A percentile compares a stretch with the other conserved stretches of the same genome.
These are phyloP conservation scores for Paradendryphiella salina DNA, from an alignment of 2,329 filamentous ascomycete genomes.

Conservation along the genomic window DNA sequence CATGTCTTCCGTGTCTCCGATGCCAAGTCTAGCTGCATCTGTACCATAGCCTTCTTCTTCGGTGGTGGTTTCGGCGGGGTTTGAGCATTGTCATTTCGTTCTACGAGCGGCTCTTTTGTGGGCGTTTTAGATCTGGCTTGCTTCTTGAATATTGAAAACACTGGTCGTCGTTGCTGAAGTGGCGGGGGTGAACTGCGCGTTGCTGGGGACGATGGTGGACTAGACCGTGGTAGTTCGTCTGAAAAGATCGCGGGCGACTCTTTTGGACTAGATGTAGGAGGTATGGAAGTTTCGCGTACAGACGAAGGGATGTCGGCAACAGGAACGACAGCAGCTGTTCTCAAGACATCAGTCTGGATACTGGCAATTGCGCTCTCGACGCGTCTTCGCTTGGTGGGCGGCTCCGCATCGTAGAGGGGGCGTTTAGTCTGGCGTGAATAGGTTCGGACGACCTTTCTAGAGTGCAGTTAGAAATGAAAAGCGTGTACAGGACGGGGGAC, in stretches of 20 bases:
- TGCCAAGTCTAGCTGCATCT: conserved; percentile 65
- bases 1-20: conserved; percentile 61
- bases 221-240: conserved; percentile 44
- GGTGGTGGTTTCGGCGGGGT: conserved; percentile 31
- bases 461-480: conserved; percentile 16
- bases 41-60: conserved; percentile 51
- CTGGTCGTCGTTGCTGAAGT: conserved; percentile 49
- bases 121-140: conserved; percentile 19
- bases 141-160: conserved; percentile 54
- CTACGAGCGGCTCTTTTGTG: conserved; percentile 24
- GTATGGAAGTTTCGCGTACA: conserved; percentile 16
- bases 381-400: conserved; percentile 45
- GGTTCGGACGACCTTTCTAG: conserved; percentile 39
- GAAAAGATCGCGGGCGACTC: conserved; percentile 45
- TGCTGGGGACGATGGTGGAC: conserved; percentile 40
- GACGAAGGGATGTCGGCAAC: conserved; percentile 5
- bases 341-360: conserved; percentile 6
- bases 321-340: conserved; percentile 8
- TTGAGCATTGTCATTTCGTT: conserved; percentile 44
- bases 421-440: conserved; percentile 45
- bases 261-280: conserved; percentile 39
- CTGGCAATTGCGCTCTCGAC: conserved; percentile 26
- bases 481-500: not conserved
- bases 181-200: conserved; percentile 29
- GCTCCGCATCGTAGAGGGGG: conserved; percentile 37